Evolutionary conservation across 2,329 filamentous ascomycete genomes (phyloP), one percentile per base, ranked within the genome.

Genomic region (Fusarium paranaense): DNA sequence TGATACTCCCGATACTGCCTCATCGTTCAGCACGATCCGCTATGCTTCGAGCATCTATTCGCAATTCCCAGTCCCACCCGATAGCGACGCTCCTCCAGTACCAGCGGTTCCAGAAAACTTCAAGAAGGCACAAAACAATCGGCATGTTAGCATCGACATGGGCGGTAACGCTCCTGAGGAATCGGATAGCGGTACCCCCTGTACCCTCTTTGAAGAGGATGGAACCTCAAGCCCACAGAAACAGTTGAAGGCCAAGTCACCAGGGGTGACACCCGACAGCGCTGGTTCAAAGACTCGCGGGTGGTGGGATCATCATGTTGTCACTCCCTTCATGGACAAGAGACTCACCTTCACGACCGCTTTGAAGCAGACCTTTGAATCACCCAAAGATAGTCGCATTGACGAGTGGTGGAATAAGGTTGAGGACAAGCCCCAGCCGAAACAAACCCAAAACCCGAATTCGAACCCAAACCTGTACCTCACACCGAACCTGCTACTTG

Each of bases 231-330:
- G 82, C 78, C 58, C 83, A 78, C 66, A 84, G 33, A 83, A 83
- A 67, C 84, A 84, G 7, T 74, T 80, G 42, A 85, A 82, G 64
- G 78, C 81, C 16, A 85, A 83, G 61, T 81, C 80, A 9, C 77
- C 81, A 10, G 78, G 80, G 56, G 58, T 84, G 73, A 82, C 84
- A 47, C 81, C 86, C 52, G 81, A 86, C 57, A 89, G 88, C 45
- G 89, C 88, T 32, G 87, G 85, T 47, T 87, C 89, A 13, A 87
- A 87, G 64, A 92, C 91, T 30, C 87, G 87, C 69, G 93, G 93
- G 22, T 95, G 93, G 93, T 95, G 93, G 93, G 93, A 94, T 76
- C 87, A 94, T 77, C 87, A 93, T 73, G 90, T 95, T 64, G 91
- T 89, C 9, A 93, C 93, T 1, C 93, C 93, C 0, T 95, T 95